Conservation (phyloP, 495 filamentous ascomycete species). For the Pyrenopolyporus hunteri region DNA sequence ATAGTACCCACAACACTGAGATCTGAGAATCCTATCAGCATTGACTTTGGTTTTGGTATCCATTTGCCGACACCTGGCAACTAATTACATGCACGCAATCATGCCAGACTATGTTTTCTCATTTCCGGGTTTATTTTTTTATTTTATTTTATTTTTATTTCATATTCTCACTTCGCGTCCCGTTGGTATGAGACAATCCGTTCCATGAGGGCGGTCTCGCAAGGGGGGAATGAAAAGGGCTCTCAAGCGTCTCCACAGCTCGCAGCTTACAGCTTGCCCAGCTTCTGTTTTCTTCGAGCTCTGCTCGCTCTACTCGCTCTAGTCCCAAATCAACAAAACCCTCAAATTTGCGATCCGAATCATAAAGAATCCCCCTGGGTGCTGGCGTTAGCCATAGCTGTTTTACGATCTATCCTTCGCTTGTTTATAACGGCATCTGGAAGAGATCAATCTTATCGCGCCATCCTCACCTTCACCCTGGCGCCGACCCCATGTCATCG, state of each 20-base stretch:
- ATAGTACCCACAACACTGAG: conserved; percentile 13
- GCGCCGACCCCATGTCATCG: conserved; percentile 29
- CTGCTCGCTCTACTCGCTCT: conserved; percentile 3
- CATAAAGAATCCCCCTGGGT: conserved; percentile 26
- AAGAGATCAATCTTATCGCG: conserved; percentile 34
- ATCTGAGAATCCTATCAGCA: conserved; percentile 4
- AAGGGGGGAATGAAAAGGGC: conserved; percentile 36
- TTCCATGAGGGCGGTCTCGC: conserved; percentile 37
- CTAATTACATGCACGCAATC: no score
- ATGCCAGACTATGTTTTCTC: conserved; percentile 34
- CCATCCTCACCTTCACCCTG: conserved; percentile 28
- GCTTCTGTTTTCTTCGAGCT: conserved; percentile 9
- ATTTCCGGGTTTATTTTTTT: conserved; percentile 9
- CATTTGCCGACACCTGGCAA: conserved; percentile 8
- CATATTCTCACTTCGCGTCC: no score
- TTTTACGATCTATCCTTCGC: conserved; percentile 20
- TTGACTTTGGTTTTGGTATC: conserved; percentile 4
- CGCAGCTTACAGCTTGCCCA: background rate
- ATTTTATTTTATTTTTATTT: conserved; percentile 17
- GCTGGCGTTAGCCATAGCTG: conserved; percentile 14
- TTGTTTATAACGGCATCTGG: conserved; percentile 22
- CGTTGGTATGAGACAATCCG: conserved; percentile 39
- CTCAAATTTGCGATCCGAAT: conserved; percentile 13
- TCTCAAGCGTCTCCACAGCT: conserved; percentile 27
- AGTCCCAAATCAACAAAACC: background rate